Evolutionary conservation across 2,329 filamentous ascomycete species (phyloP), one percentile per base, ranked within the genome.

Genomic region (Annulohypoxylon truncatum): DNA sequence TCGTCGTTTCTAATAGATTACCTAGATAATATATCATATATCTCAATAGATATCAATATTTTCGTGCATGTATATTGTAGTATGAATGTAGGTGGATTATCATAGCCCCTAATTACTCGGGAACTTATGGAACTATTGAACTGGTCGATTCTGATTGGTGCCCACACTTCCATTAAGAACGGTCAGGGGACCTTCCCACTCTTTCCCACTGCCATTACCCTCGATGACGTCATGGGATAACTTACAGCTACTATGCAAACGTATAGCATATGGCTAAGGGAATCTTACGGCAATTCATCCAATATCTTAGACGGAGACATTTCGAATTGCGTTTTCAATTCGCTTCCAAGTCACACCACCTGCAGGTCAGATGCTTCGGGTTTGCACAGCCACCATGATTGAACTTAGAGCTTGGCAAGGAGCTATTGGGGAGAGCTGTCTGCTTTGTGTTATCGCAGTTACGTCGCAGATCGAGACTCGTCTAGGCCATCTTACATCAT

Each of bases 71-170:
- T 15, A 31, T 31, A 31, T 47, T n/a, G n/a, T n/a, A n/a, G 12
- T 7, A 47, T 47, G 22, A 28, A 8, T 12, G 24, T 33, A 15
- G 20, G n/a, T 13, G 33, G 22, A 42, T 40, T 47, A 28, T 26
- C 24, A 24, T n/a, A 28, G 9, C 24, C 12, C 44, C 44, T 48
- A 48, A 48, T 48, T 48, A 28, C 13, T 48, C 24, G 24, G 44
- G 22, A 15, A 48, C 8, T 26, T 26, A 47, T 24, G 9, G 22
- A 24, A 26, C 22, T 26, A 20, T 38, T 10, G 35, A 28, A 47
- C 15, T 22, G 5, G 4, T n/a, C 15, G 46, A 40, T n/a, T 28
- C 12, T 68, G 62, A 68, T 68, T 68, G 66, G 66, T 68, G 66
- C 59, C 66, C 66, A 68, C 58, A 53, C 10, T 63, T 46, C 48